Evolutionary conservation across 306 rosid species (phyloP).

Genomic region (Chamaecrista fasciculata): DNA sequence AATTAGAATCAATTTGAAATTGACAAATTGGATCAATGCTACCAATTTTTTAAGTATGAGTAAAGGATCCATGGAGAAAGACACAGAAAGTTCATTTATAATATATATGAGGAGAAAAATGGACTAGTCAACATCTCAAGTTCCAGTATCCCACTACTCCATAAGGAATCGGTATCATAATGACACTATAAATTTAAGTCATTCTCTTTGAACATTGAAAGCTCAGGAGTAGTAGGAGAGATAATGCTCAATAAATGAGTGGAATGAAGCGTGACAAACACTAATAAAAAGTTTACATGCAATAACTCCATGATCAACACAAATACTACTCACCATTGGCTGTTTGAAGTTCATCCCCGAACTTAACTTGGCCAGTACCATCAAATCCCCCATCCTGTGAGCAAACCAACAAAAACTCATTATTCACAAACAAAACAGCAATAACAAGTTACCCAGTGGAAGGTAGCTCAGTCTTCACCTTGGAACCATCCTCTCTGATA

Average conservation of each 20-base stretch:
- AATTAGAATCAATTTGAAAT: too few relatives aligned
- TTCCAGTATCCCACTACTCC: background rate
- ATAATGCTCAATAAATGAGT: background rate
- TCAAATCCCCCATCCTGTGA: slow-evolving; percentile 76
- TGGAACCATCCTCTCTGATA: background rate
- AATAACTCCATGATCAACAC: slow-evolving; percentile 9
- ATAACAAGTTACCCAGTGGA: background rate
- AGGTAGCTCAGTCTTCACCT: background rate
- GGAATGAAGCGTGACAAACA: background rate
- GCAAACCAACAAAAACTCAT: slow-evolving; percentile 25
- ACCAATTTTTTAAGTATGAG: too few relatives aligned
- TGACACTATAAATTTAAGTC: background rate
- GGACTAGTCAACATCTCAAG: background rate
- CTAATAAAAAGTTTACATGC: background rate
- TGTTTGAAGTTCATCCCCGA: slow-evolving; percentile 49
- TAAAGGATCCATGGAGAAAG: too few relatives aligned
- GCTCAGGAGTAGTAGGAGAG: background rate
- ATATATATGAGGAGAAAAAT: slow-evolving; percentile 3
- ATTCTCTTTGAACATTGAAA: background rate
- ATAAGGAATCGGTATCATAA: background rate
- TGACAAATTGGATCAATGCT: too few relatives aligned
- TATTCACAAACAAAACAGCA: background rate
- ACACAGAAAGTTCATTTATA: too few relatives aligned
- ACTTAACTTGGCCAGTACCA: slow-evolving; percentile 50
- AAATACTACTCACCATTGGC: slow-evolving; percentile 49